Evolutionary conservation across 805 yeast genomes (phyloP).

Genomic region (Candida suzukii): DNA sequence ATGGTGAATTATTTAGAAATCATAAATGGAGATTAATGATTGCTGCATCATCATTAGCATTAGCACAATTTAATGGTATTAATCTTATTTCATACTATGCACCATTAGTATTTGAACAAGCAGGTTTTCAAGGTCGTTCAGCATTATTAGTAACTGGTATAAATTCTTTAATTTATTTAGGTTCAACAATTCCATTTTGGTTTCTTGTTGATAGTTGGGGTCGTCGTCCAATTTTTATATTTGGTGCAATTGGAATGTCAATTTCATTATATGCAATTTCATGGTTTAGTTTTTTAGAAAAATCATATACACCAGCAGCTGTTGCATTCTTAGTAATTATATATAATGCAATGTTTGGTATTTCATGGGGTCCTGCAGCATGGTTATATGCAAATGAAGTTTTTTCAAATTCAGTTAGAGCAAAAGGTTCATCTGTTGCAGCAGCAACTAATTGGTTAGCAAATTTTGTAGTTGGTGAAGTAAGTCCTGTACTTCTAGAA

Average conservation of each 20-base stretch:
- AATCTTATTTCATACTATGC: slow-evolving; percentile 86
- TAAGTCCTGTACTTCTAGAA: slow-evolving; percentile 78
- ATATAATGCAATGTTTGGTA: slow-evolving; percentile 79
- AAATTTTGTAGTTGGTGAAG: slow-evolving; percentile 86
- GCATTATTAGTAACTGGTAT: slow-evolving; percentile 87
- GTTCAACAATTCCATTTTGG: slow-evolving; percentile 83
- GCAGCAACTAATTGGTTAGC: slow-evolving; percentile 90
- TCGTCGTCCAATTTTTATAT: slow-evolving; percentile 64
- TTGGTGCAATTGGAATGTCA: slow-evolving; percentile 75
- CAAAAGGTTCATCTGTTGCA: slow-evolving; percentile 81
- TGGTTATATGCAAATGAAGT: slow-evolving; percentile 84
- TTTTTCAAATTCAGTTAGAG: slow-evolving; percentile 71
- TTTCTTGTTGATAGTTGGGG: slow-evolving; percentile 83
- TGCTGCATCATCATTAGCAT: slow-evolving; percentile 80
- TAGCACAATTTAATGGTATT: slow-evolving; percentile 87
- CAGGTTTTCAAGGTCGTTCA: slow-evolving; percentile 81
- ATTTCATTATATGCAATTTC: slow-evolving; percentile 57
- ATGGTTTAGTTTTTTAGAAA: slow-evolving; percentile 44
- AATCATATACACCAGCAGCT: slow-evolving; percentile 50
- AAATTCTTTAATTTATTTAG: slow-evolving; percentile 50
- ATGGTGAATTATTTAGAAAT: slow-evolving; percentile 31
- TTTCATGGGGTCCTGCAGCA: slow-evolving; percentile 88
- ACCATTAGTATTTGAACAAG: slow-evolving; percentile 83
- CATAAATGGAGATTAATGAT: slow-evolving; percentile 52
- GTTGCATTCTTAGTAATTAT: slow-evolving; percentile 71